A percentile compares a stretch with the other conserved stretches of the same genome.
These are phyloP conservation scores for Phytopythium sindhum DNA, from an alignment of 352 stramenopile genomes.

Conservation along the genomic window DNA sequence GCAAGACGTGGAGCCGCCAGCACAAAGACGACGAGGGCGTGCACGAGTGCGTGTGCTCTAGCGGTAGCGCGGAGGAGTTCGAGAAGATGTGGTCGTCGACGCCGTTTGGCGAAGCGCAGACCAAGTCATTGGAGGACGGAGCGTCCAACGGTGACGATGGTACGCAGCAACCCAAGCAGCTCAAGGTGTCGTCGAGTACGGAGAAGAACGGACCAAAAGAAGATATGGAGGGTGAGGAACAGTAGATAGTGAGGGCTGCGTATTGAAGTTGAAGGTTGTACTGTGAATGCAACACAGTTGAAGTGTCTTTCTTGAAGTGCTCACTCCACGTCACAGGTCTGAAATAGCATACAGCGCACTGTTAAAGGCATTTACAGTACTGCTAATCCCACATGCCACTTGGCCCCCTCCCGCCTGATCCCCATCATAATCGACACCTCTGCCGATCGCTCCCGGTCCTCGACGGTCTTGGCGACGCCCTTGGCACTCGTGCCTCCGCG, in stretches of 20 bases:
- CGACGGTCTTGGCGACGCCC: neutral
- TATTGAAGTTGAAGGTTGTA: no score
- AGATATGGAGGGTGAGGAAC: neutral
- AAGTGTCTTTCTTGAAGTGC: no score
- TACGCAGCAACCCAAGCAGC: neutral
- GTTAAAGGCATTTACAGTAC: neutral
- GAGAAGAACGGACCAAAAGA: neutral
- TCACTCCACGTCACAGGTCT: neutral
- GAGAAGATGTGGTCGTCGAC: conserved; percentile 54
- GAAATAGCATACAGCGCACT: neutral
- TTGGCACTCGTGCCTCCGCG: neutral
- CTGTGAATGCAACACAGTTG: no score
- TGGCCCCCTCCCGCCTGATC: neutral
- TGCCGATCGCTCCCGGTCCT: no score
- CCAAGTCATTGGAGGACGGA: neutral
- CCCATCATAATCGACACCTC: neutral
- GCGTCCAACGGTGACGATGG: neutral
- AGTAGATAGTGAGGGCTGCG: no score
- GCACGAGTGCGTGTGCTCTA: conserved; percentile 42
- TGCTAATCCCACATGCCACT: neutral
- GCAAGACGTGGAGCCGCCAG: no score
- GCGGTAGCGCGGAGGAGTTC: conserved; percentile 46
- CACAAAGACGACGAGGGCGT: conserved; percentile 14
- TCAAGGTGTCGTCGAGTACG: neutral
- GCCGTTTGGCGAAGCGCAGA: conserved; percentile 9